phyloP scores from a whole-genome alignment of 176 grass and related monocot species.

The Oryza meyeriana region DNA sequence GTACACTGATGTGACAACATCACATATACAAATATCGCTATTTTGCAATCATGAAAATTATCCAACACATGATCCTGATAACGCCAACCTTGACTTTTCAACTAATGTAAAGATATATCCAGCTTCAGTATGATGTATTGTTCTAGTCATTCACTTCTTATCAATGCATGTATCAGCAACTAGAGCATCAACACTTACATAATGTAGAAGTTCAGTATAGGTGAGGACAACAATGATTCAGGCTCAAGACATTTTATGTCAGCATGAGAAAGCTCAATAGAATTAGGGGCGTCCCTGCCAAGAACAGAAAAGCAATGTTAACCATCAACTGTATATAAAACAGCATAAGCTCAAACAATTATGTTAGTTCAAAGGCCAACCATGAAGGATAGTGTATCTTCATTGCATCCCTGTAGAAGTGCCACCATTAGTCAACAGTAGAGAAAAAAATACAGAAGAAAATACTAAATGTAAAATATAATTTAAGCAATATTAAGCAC shows the following conservation, averaged over 20 bases:
- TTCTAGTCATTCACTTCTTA: not conserved
- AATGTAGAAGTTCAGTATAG: conserved; percentile 98
- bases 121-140: not conserved
- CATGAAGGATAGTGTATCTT: conserved; percentile 86
- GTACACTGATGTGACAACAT: not conserved
- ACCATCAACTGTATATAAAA: conserved; percentile 25
- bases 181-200: conserved; percentile 49
- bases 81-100: too few relatives aligned
- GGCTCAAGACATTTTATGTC: conserved; percentile 82
- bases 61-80: not conserved
- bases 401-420: conserved; percentile 51
- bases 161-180: not conserved
- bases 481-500: too few relatives aligned
- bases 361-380: conserved; percentile 34
- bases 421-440: conserved; percentile 27
- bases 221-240: conserved; percentile 75
- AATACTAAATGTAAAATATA: conserved; percentile 11
- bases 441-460: conserved; percentile 14
- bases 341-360: conserved; percentile 20
- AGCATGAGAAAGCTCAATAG: conserved; percentile 63
- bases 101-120: not conserved
- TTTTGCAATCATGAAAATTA: not conserved
- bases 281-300: conserved; percentile 57
- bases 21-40: not conserved
- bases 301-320: conserved; percentile 24